These are phyloP conservation scores for Phytophthora vignae DNA, from an alignment of 352 stramenopile species.

Conservation along the genomic window DNA sequence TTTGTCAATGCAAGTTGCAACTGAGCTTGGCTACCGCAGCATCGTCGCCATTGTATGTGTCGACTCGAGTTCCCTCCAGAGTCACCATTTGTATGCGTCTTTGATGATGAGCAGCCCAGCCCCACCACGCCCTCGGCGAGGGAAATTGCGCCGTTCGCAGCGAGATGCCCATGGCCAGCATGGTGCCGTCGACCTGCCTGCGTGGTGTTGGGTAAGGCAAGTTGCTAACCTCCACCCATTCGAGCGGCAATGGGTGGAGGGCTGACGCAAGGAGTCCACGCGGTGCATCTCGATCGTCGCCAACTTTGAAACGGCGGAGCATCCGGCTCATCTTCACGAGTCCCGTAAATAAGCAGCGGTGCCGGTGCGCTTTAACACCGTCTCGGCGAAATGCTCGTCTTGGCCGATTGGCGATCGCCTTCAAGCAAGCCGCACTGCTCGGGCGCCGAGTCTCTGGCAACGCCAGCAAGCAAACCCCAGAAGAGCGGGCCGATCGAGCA, in stretches of 20 bases:
- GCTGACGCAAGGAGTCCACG: constrained; percentile 9
- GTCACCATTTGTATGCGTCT: constrained; percentile 4
- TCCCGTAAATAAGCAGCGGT: background rate
- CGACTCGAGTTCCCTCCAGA: background rate
- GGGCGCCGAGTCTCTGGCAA: constrained; percentile 22
- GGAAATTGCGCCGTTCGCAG: no score
- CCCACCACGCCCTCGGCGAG: background rate
- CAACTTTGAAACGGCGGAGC: constrained; percentile 24
- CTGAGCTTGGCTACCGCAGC: background rate
- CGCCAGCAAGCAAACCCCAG: constrained; percentile 24
- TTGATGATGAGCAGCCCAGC: constrained; percentile 13
- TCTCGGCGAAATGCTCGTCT: background rate
- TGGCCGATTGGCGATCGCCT: background rate
- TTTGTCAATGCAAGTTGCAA: background rate
- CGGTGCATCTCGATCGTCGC: constrained; percentile 10
- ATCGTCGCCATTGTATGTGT: constrained; percentile 24
- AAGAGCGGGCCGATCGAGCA: constrained; percentile 22
- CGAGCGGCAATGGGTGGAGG: constrained; percentile 3
- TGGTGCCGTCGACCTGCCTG: constrained; percentile 7
- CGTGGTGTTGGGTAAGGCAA: constrained; percentile 17
- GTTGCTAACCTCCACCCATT: background rate
- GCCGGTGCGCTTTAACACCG: background rate
- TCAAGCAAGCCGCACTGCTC: background rate
- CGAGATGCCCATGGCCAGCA: constrained; percentile 1
- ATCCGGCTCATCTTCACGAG: constrained; percentile 8